A percentile compares a stretch with the other conserved stretches of the same genome.
These are phyloP conservation scores for Saccharomyces hybrid DNA, from an alignment of 1,139 yeast species.

Conservation along the genomic window DNA sequence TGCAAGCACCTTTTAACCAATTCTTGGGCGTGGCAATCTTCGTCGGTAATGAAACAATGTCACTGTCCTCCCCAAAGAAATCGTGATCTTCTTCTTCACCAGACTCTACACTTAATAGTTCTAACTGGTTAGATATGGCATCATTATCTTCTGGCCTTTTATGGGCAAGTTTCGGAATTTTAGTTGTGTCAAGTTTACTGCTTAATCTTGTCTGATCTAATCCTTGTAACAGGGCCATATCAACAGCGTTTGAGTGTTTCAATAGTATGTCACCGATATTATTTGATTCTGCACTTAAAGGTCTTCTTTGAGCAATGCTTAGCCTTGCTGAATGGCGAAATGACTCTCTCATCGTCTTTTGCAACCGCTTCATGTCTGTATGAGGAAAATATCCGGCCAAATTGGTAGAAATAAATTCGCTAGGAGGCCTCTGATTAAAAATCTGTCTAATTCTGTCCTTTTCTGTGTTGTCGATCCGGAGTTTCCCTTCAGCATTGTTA, in stretches of 20 bases:
- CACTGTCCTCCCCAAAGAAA: conserved; percentile 24
- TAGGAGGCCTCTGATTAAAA: conserved; percentile 88
- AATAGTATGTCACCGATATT: conserved; percentile 60
- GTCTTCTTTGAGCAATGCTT: conserved; percentile 26
- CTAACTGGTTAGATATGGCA: not conserved
- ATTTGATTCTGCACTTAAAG: conserved; percentile 22
- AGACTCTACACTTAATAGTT: conserved; percentile 4
- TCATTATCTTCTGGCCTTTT: not conserved
- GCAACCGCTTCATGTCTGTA: conserved; percentile 62
- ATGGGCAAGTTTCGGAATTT: not conserved
- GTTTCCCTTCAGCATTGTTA: not conserved
- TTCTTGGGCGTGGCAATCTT: conserved; percentile 44
- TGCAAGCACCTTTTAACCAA: conserved; percentile 88
- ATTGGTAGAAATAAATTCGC: conserved; percentile 84
- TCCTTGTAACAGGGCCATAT: conserved; percentile 41
- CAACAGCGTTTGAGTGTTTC: conserved; percentile 51
- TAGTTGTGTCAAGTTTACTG: not conserved
- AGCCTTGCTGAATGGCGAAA: conserved; percentile 66
- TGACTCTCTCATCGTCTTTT: conserved; percentile 76
- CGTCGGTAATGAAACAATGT: conserved; percentile 30
- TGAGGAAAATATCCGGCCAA: conserved; percentile 89
- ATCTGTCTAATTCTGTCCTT: conserved; percentile 42
- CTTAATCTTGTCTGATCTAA: conserved; percentile 5
- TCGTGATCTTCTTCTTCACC: conserved; percentile 19
- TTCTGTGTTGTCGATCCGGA: conserved; percentile 5